These are phyloP conservation scores for Trichomonascus vanleenenianus DNA, from an alignment of 805 yeast genomes.

Conservation along the genomic window DNA sequence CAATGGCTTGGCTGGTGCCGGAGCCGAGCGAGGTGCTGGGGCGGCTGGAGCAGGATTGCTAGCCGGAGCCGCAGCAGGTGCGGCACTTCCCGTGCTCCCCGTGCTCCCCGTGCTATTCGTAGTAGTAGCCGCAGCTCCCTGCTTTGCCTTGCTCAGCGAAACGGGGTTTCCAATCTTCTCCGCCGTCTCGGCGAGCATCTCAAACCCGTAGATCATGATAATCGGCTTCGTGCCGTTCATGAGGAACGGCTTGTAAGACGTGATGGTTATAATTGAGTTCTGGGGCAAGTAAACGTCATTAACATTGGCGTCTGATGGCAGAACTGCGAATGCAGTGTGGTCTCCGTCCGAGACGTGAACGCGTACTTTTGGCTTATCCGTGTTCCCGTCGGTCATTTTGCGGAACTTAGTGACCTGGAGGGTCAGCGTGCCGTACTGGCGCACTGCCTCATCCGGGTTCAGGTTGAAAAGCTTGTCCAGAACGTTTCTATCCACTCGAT, in stretches of 20 bases:
- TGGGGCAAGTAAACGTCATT: neutral
- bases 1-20: slow-evolving; percentile 2
- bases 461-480: neutral
- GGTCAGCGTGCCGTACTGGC: slow-evolving; percentile 1
- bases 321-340: slow-evolving; percentile 1
- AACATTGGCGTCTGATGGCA: slow-evolving; percentile 1
- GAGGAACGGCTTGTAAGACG: slow-evolving; percentile 3
- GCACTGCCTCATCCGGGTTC: neutral
- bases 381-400: neutral
- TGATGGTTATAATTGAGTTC: slow-evolving; percentile 3
- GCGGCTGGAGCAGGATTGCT: neutral
- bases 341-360: slow-evolving; percentile 8
- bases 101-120: neutral
- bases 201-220: slow-evolving; percentile 1
- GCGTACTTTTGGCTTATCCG: slow-evolving; percentile 3
- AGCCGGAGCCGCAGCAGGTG: slow-evolving; percentile 1
- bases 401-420: slow-evolving; percentile 3
- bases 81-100: neutral
- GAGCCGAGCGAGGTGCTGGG: no score
- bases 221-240: slow-evolving; percentile 2
- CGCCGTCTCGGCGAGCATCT: neutral
- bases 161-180: slow-evolving; percentile 11
- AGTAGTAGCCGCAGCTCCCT: neutral
- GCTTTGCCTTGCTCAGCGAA: neutral
- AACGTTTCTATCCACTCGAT: neutral